A percentile compares a stretch with the other conserved stretches of the same genome.
Evolutionary conservation across 2,329 filamentous ascomycete genomes (phyloP).

Genomic region (Phyllosticta ampelicida): DNA sequence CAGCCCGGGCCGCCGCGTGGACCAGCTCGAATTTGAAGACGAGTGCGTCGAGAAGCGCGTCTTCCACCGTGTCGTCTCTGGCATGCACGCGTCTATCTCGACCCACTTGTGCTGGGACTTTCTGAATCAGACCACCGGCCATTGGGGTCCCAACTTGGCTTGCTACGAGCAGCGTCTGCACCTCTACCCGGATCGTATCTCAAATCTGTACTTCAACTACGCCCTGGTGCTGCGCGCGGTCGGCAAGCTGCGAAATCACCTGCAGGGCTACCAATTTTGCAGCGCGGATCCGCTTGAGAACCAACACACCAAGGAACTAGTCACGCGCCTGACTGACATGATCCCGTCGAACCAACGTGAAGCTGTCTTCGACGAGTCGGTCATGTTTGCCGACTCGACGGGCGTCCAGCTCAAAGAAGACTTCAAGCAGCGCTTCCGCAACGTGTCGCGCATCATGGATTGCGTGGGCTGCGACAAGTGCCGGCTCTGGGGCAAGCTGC

Average conservation of each 20-base stretch:
- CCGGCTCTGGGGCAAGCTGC: slow-evolving; percentile 92
- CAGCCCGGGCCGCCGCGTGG: slow-evolving; percentile 48
- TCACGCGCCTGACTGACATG: slow-evolving; percentile 61
- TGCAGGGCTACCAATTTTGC: slow-evolving; percentile 83
- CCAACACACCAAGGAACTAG: slow-evolving; percentile 64
- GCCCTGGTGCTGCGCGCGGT: slow-evolving; percentile 87
- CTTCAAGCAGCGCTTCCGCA: slow-evolving; percentile 93
- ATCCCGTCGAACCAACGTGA: slow-evolving; percentile 48
- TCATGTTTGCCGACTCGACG: slow-evolving; percentile 72
- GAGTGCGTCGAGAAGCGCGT: slow-evolving; percentile 98
- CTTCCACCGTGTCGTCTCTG: slow-evolving; percentile 88
- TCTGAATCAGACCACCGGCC: slow-evolving; percentile 84
- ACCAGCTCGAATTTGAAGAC: slow-evolving; percentile 68
- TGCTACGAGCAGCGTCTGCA: slow-evolving; percentile 88
- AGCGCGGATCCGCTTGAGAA: slow-evolving; percentile 76
- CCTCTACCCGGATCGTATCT: slow-evolving; percentile 76
- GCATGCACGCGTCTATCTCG: slow-evolving; percentile 97
- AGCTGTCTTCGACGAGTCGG: slow-evolving; percentile 83
- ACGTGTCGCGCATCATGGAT: slow-evolving; percentile 94
- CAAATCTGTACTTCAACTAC: slow-evolving; percentile 99
- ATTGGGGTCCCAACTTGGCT: slow-evolving; percentile 81
- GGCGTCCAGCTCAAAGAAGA: slow-evolving; percentile 81
- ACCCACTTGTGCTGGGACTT: slow-evolving; percentile 95
- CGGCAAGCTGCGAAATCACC: slow-evolving; percentile 74
- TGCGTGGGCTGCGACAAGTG: slow-evolving; percentile 99